Evolutionary conservation across 768 basidiomycete genomes (phyloP).

Genomic region (Cystobasidium tubakii): DNA sequence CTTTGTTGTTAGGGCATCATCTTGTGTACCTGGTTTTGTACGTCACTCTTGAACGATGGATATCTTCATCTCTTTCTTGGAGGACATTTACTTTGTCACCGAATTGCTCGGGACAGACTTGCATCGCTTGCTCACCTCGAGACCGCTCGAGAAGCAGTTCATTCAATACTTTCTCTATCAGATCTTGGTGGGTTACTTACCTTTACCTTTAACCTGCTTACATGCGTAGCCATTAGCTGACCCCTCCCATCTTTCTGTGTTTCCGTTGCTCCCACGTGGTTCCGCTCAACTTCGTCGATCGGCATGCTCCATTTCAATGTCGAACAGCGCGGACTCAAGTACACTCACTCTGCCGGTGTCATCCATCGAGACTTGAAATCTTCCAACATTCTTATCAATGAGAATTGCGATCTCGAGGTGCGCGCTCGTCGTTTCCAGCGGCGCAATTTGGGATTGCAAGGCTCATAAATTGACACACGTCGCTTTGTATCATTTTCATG

Average conservation of each 20-base stretch:
- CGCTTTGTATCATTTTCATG: too few species aligned
- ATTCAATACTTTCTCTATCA: slow-evolving; percentile 99
- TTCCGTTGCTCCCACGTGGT: too few species aligned
- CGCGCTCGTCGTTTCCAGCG: slow-evolving; percentile 16
- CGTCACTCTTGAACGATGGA: too few species aligned
- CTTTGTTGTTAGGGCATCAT: too few species aligned
- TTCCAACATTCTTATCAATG: slow-evolving; percentile 97
- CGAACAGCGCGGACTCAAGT: slow-evolving; percentile 97
- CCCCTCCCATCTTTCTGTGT: too few species aligned
- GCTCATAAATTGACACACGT: too few species aligned
- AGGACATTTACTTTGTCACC: slow-evolving; percentile 94
- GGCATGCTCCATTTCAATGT: too few species aligned
- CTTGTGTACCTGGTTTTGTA: too few species aligned
- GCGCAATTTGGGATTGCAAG: too few species aligned
- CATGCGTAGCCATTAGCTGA: too few species aligned
- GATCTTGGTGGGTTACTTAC: slow-evolving; percentile 82
- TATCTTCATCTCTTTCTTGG: slow-evolving; percentile 98
- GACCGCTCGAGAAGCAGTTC: slow-evolving; percentile 98
- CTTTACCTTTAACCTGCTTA: too few species aligned
- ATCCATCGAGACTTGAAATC: slow-evolving; percentile 99
- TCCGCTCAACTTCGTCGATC: too few species aligned
- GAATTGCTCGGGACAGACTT: slow-evolving; percentile 97
- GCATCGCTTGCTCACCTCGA: slow-evolving; percentile 91
- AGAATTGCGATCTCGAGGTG: slow-evolving; percentile 98
- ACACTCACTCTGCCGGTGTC: slow-evolving; percentile 97